Conservation (phyloP, 2,329 filamentous ascomycete genomes). For the Raffaelea ambrosiae region DNA sequence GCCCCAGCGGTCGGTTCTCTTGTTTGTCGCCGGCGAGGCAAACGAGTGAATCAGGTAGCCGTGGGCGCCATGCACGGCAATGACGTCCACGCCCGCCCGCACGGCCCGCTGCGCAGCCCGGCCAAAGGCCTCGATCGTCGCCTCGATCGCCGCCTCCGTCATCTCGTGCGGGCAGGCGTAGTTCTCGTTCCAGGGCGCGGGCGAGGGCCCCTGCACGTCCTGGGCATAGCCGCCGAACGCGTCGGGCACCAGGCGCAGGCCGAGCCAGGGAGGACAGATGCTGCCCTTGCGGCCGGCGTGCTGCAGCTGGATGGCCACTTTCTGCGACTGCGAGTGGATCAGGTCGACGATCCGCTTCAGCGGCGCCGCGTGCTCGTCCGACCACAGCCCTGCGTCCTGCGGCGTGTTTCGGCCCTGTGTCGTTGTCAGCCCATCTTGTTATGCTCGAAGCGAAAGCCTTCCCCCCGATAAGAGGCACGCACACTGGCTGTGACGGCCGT, state of each 20-base stretch:
- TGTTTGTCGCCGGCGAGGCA: constrained; percentile 59
- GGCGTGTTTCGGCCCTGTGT: constrained; percentile 25
- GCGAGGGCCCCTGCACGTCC: constrained; percentile 23
- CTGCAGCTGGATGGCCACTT: constrained; percentile 61
- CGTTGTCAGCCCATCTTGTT: constrained; percentile 9
- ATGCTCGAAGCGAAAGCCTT: constrained; percentile 15
- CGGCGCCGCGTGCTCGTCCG: constrained; percentile 24
- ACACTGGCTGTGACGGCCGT: constrained; percentile 25
- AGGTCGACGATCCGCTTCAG: constrained; percentile 27
- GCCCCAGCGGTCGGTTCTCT: constrained; percentile 58
- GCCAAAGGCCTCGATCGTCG: constrained; percentile 51
- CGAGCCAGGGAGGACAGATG: constrained; percentile 48
- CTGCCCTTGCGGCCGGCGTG: constrained; percentile 57
- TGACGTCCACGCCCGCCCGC: constrained; percentile 56
- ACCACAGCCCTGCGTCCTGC: constrained; percentile 25
- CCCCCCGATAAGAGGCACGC: too few relatives aligned
- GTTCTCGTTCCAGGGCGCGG: constrained; percentile 14
- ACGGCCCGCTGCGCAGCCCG: constrained; percentile 47
- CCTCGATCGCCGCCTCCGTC: constrained; percentile 55
- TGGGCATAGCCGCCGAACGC: constrained; percentile 33
- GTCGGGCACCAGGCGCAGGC: constrained; percentile 34
- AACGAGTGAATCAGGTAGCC: constrained; percentile 69
- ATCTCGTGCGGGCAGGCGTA: constrained; percentile 45
- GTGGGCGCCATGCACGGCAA: constrained; percentile 70
- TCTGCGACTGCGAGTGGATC: constrained; percentile 46